Evolutionary conservation across 148 eudicot species (phyloP), one percentile per base, ranked within the genome.

Genomic region (Salicornia ramosissima): DNA sequence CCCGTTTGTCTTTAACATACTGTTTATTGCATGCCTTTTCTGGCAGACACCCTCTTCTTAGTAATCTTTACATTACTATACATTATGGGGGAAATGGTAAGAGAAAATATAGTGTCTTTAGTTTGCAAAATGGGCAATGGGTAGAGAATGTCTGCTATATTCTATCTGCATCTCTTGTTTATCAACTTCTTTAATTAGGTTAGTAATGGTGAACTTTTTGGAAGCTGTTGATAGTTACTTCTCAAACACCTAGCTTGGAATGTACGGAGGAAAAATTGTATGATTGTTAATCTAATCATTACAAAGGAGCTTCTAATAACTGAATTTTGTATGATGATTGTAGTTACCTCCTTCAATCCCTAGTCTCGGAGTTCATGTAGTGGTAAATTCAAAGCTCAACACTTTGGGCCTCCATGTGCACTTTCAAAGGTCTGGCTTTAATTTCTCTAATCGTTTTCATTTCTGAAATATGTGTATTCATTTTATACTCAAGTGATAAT

Each of bases 321-420:
- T 30, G 53, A 16, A 30, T 62, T 40, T 30, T 58, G 9, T 24
- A 4, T 31, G 67, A 65, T 29, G 52, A 70, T 72, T 74, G 73
- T 90, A 93, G 98, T 84, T 84, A 71, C 85, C 93, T 21, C 83
- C 87, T 19, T 75, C 92, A 45, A 59, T 84, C 29, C 82, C 92
- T 64, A 86, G 81, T 78, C 80, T 88, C 61, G 96, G 87, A 71
- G 86, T 72, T 47, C 92, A 90, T 83, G 85, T 88, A 52, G 81
- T 90, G 67, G 95, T 94, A 65, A 90, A 94, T 72, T 77, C 89
- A 49, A 90, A 84, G 80, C 86, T 94, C 71, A 86, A 80, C 68
- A 53, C 71, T 70, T 74, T 79, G 64, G 96, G 96, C 59, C 81
- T 87, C 64, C 85, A 90, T 63, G 33, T 84, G 60, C 96, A 83